Base-by-base conservation (phyloP, 129 eudicot species). In the Lactuca saligna region DNA sequence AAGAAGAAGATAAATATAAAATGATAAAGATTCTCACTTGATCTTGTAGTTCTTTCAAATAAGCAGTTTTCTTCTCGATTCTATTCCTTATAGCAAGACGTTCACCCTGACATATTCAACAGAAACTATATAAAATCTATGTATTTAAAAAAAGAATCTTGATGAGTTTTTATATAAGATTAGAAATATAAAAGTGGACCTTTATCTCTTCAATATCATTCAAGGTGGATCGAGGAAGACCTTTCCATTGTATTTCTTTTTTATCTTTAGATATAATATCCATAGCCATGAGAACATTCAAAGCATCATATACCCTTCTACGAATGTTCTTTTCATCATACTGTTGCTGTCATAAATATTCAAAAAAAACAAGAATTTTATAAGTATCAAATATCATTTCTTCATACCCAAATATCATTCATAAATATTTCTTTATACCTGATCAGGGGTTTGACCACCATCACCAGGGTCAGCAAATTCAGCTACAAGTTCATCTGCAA, bases 401-500 rank as follows among this genome's bases (percentile, higher is more conserved):
- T 68, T 60, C n/a, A 34, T 17, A 54, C 14, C 17, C 7, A 20
- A 1, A 32, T 34, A 75, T 61, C 8, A 42, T 6, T 37, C 29
- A 25, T 25, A 25, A 25, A 25, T 25, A 25, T 25, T 53, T 25
- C 15, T 53, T 13, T 17, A 8, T n/a, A 77, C 88, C 85, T 80
- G 85, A 14, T 84, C 85, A 3, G 85, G 83, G 61, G 89, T 60
- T 66, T 85, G 66, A 61, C 76, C 70, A 67, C 68, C 57, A 15
- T 73, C 69, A 44, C 53, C 50, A 12, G 85, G 83, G 31, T 82
- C 95, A n/a, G 86, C 60, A 74, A 84, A 90, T 70, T 86, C 97
- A 41, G 87, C 85, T 35, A 90, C 91, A 53, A 90, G 94, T 82
- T 90, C 97, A 76, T 90, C 97, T 29, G 97, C 97, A 62, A 90